Conservation (phyloP, 495 filamentous ascomycete species). For the Neurospora sp. region DNA sequence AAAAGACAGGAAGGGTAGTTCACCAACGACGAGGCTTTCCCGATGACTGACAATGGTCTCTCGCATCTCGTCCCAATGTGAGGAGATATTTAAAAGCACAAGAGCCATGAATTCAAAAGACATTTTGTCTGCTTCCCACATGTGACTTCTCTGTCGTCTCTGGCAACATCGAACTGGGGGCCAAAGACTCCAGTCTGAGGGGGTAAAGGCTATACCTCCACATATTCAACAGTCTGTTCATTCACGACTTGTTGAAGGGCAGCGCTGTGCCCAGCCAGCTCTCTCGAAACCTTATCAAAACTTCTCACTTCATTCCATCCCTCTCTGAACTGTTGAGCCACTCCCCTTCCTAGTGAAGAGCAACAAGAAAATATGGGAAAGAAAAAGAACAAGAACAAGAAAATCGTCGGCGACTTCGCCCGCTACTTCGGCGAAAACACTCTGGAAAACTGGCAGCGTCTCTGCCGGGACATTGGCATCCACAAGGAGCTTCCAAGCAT, state of each 20-base stretch:
- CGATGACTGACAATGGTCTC: neutral
- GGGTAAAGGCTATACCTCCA: neutral
- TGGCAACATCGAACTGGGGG: too few relatives aligned
- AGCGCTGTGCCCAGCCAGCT: too few relatives aligned
- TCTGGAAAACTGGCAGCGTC: constrained; percentile 24
- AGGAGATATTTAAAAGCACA: neutral
- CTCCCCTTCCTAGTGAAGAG: neutral
- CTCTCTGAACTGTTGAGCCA: neutral
- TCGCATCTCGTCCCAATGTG: neutral
- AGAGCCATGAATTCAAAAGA: neutral
- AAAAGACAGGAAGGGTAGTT: neutral
- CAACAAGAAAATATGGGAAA: neutral
- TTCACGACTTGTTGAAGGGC: neutral
- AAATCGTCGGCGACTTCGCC: constrained; percentile 12
- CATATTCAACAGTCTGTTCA: neutral
- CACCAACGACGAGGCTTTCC: neutral
- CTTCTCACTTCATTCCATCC: neutral
- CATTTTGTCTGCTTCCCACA: neutral
- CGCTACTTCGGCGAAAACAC: constrained; percentile 21
- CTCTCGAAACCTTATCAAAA: too few relatives aligned
- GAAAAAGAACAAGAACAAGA: neutral
- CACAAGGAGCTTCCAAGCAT: constrained; percentile 16
- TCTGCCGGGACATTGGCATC: constrained; percentile 27
- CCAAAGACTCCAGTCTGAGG: too few relatives aligned
- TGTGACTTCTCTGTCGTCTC: neutral